These are phyloP conservation scores for Candida tammaniensis DNA, from an alignment of 805 yeast species.

Conservation along the genomic window DNA sequence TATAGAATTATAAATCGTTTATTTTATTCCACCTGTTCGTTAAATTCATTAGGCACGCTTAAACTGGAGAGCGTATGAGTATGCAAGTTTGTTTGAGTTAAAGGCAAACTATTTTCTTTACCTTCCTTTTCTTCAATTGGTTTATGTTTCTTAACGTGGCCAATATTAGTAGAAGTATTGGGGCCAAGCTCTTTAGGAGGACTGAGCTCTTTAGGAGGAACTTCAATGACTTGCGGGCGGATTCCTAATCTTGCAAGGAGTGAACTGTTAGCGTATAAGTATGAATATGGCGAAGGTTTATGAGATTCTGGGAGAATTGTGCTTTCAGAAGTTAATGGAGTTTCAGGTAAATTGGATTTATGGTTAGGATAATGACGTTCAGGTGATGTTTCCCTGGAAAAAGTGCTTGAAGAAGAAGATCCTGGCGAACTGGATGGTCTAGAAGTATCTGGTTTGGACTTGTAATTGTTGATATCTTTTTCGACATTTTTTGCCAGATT, in stretches of 20 bases:
- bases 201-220: slow-evolving; percentile 20
- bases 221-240: slow-evolving; percentile 37
- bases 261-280: slow-evolving; percentile 31
- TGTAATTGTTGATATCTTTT: slow-evolving; percentile 39
- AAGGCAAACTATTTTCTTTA: slow-evolving; percentile 17
- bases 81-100: slow-evolving; percentile 29
- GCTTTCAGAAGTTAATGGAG: slow-evolving; percentile 34
- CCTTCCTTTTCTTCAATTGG: slow-evolving; percentile 9
- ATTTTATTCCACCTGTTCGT: slow-evolving; percentile 19
- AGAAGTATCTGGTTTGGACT: slow-evolving; percentile 17
- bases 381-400: slow-evolving; percentile 1
- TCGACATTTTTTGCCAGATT: slow-evolving; percentile 59
- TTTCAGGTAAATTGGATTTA: slow-evolving; percentile 27
- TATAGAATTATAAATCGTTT: neutral
- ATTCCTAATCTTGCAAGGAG: slow-evolving; percentile 39
- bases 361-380: slow-evolving; percentile 19
- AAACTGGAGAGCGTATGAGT: slow-evolving; percentile 20
- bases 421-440: neutral
- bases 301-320: slow-evolving; percentile 20
- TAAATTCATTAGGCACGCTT: slow-evolving; percentile 12
- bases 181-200: slow-evolving; percentile 8
- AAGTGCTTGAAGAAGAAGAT: neutral
- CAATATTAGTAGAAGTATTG: slow-evolving; percentile 9
- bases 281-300: slow-evolving; percentile 24
- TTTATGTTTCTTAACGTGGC: neutral